Percentiles rank a stretch among this genome's conserved stretches.
These are phyloP conservation scores for Tricholoma sp. DNA, from an alignment of 768 basidiomycete species.

Conservation along the genomic window DNA sequence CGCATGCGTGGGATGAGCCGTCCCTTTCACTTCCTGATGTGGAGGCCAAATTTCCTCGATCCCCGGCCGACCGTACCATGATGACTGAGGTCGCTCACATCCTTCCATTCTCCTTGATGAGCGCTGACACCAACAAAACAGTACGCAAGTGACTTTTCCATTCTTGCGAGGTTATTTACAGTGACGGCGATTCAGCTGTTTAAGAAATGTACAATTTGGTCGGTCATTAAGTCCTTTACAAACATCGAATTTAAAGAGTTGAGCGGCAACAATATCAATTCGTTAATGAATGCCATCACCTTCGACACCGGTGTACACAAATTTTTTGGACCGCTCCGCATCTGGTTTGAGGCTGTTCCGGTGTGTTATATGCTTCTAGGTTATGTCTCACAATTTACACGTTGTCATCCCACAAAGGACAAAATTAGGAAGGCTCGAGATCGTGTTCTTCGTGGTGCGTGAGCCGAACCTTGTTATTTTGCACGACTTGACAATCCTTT, in stretches of 20 bases:
- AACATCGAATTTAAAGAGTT: too few relatives aligned
- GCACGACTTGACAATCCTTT: not conserved
- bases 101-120: constrained; percentile 1
- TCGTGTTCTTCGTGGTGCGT: not conserved
- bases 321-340: not conserved
- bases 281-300: not conserved
- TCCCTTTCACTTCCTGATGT: not conserved
- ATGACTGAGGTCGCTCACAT: not conserved
- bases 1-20: not conserved
- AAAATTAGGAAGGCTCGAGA: not conserved
- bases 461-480: not conserved
- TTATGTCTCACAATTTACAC: not conserved
- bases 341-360: not conserved
- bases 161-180: too few relatives aligned
- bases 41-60: not conserved
- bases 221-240: not conserved
- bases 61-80: not conserved
- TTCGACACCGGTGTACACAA: not conserved
- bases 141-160: not conserved
- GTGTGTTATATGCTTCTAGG: not conserved
- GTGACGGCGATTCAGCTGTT: not conserved
- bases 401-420: not conserved
- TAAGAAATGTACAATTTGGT: not conserved
- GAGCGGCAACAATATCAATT: too few relatives aligned
- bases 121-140: not conserved